Evolutionary conservation across 345 rosid genomes (phyloP).

Genomic region (Lepidium africanum): DNA sequence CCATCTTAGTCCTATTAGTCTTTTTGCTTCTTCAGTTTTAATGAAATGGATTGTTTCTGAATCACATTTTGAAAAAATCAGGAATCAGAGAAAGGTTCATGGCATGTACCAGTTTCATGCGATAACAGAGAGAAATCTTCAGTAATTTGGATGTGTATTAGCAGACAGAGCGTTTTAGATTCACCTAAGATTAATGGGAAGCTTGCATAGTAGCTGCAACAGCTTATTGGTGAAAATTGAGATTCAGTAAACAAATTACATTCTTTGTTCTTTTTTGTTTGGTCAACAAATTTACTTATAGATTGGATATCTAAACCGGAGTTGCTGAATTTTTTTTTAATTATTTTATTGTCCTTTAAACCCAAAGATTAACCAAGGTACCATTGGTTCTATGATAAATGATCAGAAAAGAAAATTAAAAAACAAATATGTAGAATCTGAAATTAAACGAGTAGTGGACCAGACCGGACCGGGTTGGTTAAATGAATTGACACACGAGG

Average conservation of each 20-base stretch:
- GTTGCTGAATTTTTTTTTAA: no score
- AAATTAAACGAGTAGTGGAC: neutral
- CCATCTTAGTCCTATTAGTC: neutral
- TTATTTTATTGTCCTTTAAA: neutral
- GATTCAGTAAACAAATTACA: no score
- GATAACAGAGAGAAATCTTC: conserved; percentile 27
- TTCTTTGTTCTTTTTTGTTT: no score
- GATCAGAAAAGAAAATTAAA: neutral
- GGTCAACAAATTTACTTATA: no score
- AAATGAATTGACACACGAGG: conserved; percentile 3
- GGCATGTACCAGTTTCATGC: conserved; percentile 65
- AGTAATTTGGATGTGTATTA: conserved; percentile 61
- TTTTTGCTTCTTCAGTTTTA: neutral
- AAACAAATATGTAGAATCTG: neutral
- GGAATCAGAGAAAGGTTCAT: conserved; percentile 86
- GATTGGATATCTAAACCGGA: no score
- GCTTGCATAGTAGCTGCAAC: conserved; percentile 9
- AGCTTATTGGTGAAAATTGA: neutral
- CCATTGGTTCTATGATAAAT: neutral
- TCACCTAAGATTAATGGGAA: conserved; percentile 7
- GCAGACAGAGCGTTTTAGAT: conserved; percentile 23
- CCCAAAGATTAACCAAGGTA: no score
- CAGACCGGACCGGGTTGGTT: conserved; percentile 4
- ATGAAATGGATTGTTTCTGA: neutral
- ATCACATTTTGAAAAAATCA: conserved; percentile 8